Conservation (phyloP, 164 flowering plant species). For the Vitis rotundifolia region DNA sequence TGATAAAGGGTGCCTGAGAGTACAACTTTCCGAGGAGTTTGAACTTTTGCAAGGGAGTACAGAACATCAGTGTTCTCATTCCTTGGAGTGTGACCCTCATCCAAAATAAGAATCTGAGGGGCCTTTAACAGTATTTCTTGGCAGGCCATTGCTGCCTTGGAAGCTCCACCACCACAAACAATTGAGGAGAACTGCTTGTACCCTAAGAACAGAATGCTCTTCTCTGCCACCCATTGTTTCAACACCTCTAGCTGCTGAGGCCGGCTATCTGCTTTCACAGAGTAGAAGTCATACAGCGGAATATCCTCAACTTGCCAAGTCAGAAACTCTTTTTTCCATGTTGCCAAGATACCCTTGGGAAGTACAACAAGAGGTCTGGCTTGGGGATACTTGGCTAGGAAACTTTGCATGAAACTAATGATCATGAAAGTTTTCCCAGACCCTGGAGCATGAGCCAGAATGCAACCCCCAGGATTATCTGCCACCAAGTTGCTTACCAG, state of each 20-base stretch:
- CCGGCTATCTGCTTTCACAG: constrained; percentile 14
- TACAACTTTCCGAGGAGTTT: constrained; percentile 31
- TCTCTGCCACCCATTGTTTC: not conserved
- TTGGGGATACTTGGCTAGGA: constrained; percentile 27
- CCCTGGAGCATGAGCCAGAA: no score
- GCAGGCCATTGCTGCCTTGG: constrained; percentile 3
- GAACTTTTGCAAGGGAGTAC: constrained; percentile 25
- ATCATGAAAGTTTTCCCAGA: constrained; percentile 7
- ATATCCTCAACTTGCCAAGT: constrained; percentile 31
- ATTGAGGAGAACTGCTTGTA: no score
- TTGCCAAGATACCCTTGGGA: constrained; percentile 33
- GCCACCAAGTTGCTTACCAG: no score
- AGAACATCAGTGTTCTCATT: constrained; percentile 31
- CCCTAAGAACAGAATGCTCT: no score
- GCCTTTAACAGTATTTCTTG: constrained; percentile 26
- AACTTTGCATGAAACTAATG: constrained; percentile 32
- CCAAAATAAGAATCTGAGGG: constrained; percentile 35
- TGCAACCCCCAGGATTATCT: no score
- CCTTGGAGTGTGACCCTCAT: constrained; percentile 49
- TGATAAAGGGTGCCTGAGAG: constrained; percentile 48
- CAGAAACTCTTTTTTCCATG: constrained; percentile 33
- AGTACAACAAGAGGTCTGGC: constrained; percentile 28
- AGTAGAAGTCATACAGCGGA: constrained; percentile 15
- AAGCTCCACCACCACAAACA: not conserved
- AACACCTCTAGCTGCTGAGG: constrained; percentile 21